phyloP scores from a whole-genome alignment of 2,329 filamentous ascomycete genomes.

The Sclerotinia spermophila region DNA sequence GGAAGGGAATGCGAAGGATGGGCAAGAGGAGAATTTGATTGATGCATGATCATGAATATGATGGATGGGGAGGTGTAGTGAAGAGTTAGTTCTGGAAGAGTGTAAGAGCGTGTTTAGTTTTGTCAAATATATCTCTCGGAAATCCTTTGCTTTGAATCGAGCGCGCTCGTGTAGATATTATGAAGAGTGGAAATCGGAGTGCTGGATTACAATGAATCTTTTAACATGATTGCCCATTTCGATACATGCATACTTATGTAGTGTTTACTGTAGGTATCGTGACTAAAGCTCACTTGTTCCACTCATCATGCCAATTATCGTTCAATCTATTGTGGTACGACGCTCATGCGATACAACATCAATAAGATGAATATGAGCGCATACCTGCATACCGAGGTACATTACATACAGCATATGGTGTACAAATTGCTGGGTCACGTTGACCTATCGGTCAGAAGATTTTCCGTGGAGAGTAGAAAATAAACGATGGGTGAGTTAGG shows the following conservation, averaged over 20 bases:
- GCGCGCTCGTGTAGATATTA: slow-evolving; percentile 19
- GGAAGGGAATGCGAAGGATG: slow-evolving; percentile 36
- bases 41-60: slow-evolving; percentile 46
- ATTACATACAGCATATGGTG: not conserved
- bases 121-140: slow-evolving; percentile 24
- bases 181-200: not conserved
- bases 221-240: not conserved
- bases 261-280: not conserved
- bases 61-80: not conserved
- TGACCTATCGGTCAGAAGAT: not conserved
- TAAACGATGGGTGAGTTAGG: not conserved
- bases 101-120: slow-evolving; percentile 8
- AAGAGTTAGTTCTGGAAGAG: slow-evolving; percentile 7
- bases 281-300: not conserved
- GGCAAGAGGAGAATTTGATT: slow-evolving; percentile 58
- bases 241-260: not conserved
- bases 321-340: not conserved
- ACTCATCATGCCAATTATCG: not conserved
- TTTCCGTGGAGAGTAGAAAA: not conserved
- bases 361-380: not conserved
- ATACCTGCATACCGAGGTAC: not conserved
- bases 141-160: slow-evolving; percentile 13
- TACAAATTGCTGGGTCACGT: not conserved
- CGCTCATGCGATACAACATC: not conserved
- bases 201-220: not conserved